Base-by-base conservation (phyloP, 768 basidiomycete genomes). In the Lactifluus pinguis region DNA sequence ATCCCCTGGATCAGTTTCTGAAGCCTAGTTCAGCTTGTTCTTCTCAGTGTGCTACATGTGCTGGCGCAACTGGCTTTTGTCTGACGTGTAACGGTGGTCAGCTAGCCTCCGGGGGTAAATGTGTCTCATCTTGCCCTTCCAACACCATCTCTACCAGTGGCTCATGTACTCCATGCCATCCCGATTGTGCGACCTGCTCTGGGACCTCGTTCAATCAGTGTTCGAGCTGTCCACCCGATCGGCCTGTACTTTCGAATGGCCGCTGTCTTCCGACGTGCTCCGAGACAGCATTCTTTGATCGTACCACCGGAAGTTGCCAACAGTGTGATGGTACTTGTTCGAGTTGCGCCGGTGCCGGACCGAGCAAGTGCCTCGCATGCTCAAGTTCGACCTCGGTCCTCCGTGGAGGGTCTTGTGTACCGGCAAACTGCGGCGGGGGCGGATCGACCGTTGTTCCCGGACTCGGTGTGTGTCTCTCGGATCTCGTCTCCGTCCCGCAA, bases 171-270 rank as follows among this genome's bases (percentile, higher is more conserved):
- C 67, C 84, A 6, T 95, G 93, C 71, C 92, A 95, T 61, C 83
- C 90, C 0, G 93, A 95, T 69, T 95, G 92, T 68, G 83, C 82
- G 15, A 84, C 86, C 1, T 95, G 93, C 72, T 83, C 83, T 25
- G 91, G 90, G n/a, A 67, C 80, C 21, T 80, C 83, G 0, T 90
- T 90, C 74, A 83, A 82, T 68, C 85, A 92, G 69, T 95, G 92
- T 72, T 78, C 83, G 8, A 80, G 81, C 51, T 94, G 92, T 68
- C 77, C 83, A 36, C 67, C 83, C 30, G 73, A 76, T 21, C 81
- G 84, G 0, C 92, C 90, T 0, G 88, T 92, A 42, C 82, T 85
- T 49, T 81, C 80, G 42, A 83, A 80, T 56, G 89, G 89, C 30
- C 80, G 91, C 55, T 93, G 91, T 70, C 78, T 92, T 10, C 80